Conservation (phyloP, 2,329 filamentous ascomycete species). For the Pseudogymnoascus sp. region DNA sequence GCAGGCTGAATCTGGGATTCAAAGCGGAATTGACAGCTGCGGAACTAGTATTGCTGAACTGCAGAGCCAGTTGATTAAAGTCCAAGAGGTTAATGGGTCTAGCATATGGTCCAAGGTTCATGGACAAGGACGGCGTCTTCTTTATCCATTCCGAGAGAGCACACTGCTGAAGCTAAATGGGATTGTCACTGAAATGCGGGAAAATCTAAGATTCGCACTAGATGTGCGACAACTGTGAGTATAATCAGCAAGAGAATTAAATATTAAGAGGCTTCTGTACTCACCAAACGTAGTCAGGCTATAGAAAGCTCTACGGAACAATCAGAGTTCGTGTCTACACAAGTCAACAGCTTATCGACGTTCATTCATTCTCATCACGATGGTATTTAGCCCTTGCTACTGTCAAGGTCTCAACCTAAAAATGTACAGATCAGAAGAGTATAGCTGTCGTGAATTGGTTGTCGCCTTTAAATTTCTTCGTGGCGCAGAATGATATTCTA, state of each 20-base stretch:
- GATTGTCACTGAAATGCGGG: constrained; percentile 11
- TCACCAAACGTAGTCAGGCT: background rate
- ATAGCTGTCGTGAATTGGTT: background rate
- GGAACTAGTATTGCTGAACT: background rate
- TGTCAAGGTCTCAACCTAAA: background rate
- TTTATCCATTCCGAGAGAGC: constrained; percentile 17
- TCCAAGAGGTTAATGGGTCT: background rate
- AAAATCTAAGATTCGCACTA: constrained; percentile 12
- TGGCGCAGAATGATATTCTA: background rate
- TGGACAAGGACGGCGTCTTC: constrained; percentile 11
- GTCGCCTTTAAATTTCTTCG: background rate
- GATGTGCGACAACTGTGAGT: constrained; percentile 14
- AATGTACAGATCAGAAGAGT: background rate
- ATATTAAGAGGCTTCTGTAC: background rate
- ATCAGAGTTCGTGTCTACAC: background rate
- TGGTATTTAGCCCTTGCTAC: background rate
- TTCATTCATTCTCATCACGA: background rate
- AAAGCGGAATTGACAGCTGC: background rate
- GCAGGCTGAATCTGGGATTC: background rate
- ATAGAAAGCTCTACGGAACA: background rate
- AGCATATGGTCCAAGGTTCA: constrained; percentile 9
- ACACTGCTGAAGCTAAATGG: constrained; percentile 15
- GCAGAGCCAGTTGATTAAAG: background rate
- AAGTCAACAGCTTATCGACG: background rate
- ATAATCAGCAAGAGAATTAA: constrained; percentile 1